These are phyloP conservation scores for Mortierella sp. DNA, from an alignment of 371 early-diverging fungal genomes.

Conservation along the genomic window DNA sequence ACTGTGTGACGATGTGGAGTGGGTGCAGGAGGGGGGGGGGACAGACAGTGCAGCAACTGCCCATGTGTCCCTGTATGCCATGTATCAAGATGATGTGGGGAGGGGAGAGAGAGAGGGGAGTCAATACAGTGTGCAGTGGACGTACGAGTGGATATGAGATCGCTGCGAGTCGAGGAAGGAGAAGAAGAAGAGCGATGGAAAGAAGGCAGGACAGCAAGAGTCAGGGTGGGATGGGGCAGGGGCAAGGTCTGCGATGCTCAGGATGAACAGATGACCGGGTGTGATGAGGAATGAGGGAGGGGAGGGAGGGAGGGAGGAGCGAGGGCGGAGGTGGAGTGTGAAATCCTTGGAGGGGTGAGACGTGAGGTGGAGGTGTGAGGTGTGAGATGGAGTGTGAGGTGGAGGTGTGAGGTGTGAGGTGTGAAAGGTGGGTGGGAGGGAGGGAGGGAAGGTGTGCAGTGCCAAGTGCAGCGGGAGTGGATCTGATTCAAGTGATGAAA, in stretches of 20 bases:
- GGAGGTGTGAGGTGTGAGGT: slow-evolving; percentile 3
- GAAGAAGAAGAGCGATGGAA: background rate
- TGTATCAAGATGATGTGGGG: background rate
- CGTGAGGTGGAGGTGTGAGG: background rate
- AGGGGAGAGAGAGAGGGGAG: background rate
- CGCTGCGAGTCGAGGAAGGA: background rate
- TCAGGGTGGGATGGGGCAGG: no score
- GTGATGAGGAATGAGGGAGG: background rate
- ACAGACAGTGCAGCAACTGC: background rate
- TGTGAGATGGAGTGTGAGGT: background rate
- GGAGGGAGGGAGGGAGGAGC: no score
- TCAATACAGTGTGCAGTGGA: no score
- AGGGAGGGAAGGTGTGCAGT: background rate
- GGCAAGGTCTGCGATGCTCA: background rate
- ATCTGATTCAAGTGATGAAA: background rate
- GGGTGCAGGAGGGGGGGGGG: background rate
- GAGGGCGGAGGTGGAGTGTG: no score
- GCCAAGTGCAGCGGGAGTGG: no score
- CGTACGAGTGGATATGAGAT: no score
- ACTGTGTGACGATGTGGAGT: no score
- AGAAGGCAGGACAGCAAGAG: no score
- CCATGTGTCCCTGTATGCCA: no score
- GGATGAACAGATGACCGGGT: background rate
- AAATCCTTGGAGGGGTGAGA: background rate
- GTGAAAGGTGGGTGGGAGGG: slow-evolving; percentile 1